Base-by-base conservation (phyloP, 2,329 filamentous ascomycete species). In the Falciphora oryzae region DNA sequence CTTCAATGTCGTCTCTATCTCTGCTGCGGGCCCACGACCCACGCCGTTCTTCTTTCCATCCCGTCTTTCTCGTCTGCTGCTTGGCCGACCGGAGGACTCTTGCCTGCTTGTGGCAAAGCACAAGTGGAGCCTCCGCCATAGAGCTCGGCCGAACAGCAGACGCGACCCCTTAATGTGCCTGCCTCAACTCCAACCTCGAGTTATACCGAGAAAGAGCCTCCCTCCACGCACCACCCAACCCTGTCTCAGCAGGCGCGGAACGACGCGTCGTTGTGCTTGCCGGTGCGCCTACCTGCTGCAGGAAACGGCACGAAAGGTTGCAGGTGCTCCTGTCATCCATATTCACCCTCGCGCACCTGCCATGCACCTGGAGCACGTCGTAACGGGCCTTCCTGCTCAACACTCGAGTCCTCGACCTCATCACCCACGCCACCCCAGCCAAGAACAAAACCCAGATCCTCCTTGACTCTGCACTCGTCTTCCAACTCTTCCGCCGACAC, bases 381-480 rank as follows among this genome's bases (percentile, higher is more conserved):
- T 44, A n/a, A 38, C 59, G 14, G 3, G 32, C 59, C 32, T 27
- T 61, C n/a, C 59, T 61, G 32, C 22, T 61, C 59, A 32, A 31
- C 59, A 44, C 27, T 35, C 14, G 22, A 53, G 44, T 25, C 7
- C 18, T 53, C 18, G 18, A 53, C 44, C 44, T n/a, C 44, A 53
- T 53, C 44, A 25, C 44, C 44, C 44, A 2, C 18, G 44, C 44
- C 44, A 53, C 44, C 44, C 44, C 5, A 18, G 3, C 44, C 44
- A 25, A 53, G 22, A n/a, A 53, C 22, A 53, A 53, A 53, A 53
- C 44, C 22, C 44, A 53, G 44, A 18, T 53, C 44, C 22, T 11
- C 44, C 44, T 22, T 4, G n/a, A 25, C 44, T 25, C 22, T n/a
- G 44, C 10, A 10, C 44, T 53, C 44, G 2, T 53, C 44, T 53